Conservation (phyloP, 1,284 basidiomycete genomes). For the Trichosporon sp. region DNA sequence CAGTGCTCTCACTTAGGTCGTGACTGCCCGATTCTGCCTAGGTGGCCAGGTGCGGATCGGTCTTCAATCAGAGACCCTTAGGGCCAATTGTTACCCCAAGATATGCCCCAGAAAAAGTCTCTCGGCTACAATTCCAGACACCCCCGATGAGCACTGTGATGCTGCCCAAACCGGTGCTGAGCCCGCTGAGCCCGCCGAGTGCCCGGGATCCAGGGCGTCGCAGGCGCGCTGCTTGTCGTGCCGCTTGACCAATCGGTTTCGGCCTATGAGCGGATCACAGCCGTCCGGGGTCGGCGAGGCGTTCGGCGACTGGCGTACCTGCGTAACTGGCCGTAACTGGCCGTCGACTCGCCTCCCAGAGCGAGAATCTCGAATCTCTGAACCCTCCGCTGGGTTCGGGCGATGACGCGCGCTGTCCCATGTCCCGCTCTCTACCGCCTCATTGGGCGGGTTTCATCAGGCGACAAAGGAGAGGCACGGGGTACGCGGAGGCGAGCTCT, state of each 20-base stretch:
- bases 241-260: background rate
- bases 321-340: background rate
- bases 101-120: conserved; percentile 16
- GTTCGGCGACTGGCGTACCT: background rate
- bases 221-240: background rate
- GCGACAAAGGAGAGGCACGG: conserved; percentile 6
- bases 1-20: background rate
- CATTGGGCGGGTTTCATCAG: conserved; percentile 1
- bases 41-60: conserved; percentile 7
- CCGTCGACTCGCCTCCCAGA: background rate
- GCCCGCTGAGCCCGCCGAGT: background rate
- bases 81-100: background rate
- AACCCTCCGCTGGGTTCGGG: background rate
- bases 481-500: conserved; percentile 3
- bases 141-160: background rate
- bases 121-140: conserved; percentile 11
- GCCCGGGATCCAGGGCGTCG: background rate
- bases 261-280: conserved; percentile 11
- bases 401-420: background rate
- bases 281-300: conserved; percentile 12
- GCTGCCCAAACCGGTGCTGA: background rate
- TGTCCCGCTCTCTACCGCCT: background rate
- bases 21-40: conserved; percentile 9
- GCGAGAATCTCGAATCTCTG: background rate
- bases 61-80: background rate